Conservation (phyloP, 352 stramenopile species). For the Thalassiosira oceanica region DNA sequence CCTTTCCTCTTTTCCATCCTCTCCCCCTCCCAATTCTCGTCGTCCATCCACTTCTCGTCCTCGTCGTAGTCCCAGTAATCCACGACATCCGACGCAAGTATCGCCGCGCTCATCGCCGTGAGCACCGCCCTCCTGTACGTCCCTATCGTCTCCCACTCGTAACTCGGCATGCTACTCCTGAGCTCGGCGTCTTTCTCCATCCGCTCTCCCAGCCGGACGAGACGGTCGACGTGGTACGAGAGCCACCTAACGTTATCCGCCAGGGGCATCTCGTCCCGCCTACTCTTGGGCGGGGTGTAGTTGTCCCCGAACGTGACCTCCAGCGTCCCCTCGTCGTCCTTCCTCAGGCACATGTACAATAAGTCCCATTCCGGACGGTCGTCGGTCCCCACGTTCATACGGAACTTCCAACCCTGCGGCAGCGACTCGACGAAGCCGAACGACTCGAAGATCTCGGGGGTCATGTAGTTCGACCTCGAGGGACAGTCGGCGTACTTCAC, state of each 20-base stretch:
- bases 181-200: conserved; percentile 8
- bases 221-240: conserved; percentile 18
- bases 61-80: conserved; percentile 1
- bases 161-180: conserved; percentile 27
- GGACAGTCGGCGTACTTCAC: conserved; percentile 16
- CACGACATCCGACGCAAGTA: not conserved
- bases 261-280: conserved; percentile 23
- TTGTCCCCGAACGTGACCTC: conserved; percentile 18
- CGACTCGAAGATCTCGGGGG: conserved; percentile 26
- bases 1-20: too few species aligned
- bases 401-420: conserved; percentile 42
- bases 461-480: conserved; percentile 25
- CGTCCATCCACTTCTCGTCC: not conserved
- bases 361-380: conserved; percentile 19
- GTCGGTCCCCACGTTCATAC: conserved; percentile 5
- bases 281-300: too few species aligned
- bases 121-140: conserved; percentile 33
- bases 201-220: conserved; percentile 11
- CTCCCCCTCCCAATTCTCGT: not conserved
- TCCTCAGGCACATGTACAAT: conserved; percentile 28
- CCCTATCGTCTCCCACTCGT: conserved; percentile 43
- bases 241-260: conserved; percentile 23
- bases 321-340: conserved; percentile 7
- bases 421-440: conserved; percentile 46
- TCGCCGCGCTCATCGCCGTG: conserved; percentile 18